These are phyloP conservation scores for Schwanniomyces pseudopolymorphus DNA, from an alignment of 805 yeast genomes.

Conservation along the genomic window DNA sequence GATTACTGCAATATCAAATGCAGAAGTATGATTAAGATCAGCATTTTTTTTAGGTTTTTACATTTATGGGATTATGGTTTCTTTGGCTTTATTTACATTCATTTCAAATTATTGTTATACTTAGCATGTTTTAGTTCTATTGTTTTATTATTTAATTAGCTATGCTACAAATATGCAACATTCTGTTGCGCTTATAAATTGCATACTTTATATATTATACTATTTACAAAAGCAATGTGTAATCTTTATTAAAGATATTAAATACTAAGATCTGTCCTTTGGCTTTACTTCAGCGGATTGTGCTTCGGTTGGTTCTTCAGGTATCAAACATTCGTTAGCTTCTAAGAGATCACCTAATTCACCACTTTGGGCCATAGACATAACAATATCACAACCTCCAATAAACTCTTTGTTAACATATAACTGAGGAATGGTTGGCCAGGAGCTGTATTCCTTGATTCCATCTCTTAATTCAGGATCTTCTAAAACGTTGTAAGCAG, in stretches of 20 bases:
- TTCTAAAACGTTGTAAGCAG: slow-evolving; percentile 94
- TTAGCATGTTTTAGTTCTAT: background rate
- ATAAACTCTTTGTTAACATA: slow-evolving; percentile 88
- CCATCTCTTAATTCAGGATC: slow-evolving; percentile 94
- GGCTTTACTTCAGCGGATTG: slow-evolving; percentile 36
- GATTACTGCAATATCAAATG: background rate
- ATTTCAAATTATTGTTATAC: background rate
- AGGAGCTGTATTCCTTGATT: slow-evolving; percentile 88
- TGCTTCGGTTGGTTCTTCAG: slow-evolving; percentile 61
- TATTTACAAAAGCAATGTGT: background rate
- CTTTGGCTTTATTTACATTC: background rate
- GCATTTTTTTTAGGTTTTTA: background rate
- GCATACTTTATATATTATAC: background rate
- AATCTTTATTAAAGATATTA: background rate
- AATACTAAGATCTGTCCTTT: slow-evolving; percentile 24
- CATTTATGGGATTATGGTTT: background rate
- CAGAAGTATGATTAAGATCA: background rate
- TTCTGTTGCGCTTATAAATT: background rate
- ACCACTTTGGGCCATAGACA: slow-evolving; percentile 88
- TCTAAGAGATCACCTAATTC: slow-evolving; percentile 85
- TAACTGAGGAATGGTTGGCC: slow-evolving; percentile 99
- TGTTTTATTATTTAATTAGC: background rate
- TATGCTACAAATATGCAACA: background rate
- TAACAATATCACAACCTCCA: slow-evolving; percentile 96
- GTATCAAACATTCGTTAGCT: slow-evolving; percentile 71